Percentiles rank a stretch among this genome's conserved stretches.
phyloP scores from a whole-genome alignment of 1,139 yeast genomes.

The Arxiozyma slooffiae region DNA sequence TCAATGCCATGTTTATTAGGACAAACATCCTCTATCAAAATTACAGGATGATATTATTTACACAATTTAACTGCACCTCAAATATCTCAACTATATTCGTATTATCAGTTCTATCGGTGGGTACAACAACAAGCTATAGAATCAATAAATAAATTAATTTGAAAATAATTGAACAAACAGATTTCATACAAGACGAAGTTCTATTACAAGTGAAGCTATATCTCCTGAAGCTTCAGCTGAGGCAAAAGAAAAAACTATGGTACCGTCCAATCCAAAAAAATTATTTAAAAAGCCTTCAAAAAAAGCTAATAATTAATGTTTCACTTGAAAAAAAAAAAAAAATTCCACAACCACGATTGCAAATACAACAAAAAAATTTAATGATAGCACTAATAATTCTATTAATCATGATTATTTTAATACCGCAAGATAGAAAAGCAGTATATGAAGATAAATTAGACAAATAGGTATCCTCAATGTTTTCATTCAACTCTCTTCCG shows the following conservation, averaged over 20 bases:
- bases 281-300: neutral
- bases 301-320: too few relatives aligned
- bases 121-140: conserved; percentile 9
- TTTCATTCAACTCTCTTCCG: conserved; percentile 7
- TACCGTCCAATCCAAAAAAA: neutral
- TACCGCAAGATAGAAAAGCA: neutral
- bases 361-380: neutral
- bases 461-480: conserved; percentile 8
- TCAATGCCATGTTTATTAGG: conserved; percentile 19
- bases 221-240: conserved; percentile 18
- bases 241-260: neutral
- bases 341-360: neutral
- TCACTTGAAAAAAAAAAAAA: neutral
- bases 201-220: conserved; percentile 25
- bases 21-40: conserved; percentile 14
- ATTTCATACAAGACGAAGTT: conserved; percentile 23
- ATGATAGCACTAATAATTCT: neutral
- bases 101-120: conserved; percentile 21
- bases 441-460: neutral
- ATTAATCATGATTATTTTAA: neutral
- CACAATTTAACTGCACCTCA: conserved; percentile 15
- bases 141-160: conserved; percentile 15
- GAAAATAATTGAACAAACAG: conserved; percentile 21
- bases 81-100: conserved; percentile 15
- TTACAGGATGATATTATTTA: conserved; percentile 14